Base-by-base conservation (phyloP, 352 stramenopile genomes). In the Globisporangium takayamanum region DNA sequence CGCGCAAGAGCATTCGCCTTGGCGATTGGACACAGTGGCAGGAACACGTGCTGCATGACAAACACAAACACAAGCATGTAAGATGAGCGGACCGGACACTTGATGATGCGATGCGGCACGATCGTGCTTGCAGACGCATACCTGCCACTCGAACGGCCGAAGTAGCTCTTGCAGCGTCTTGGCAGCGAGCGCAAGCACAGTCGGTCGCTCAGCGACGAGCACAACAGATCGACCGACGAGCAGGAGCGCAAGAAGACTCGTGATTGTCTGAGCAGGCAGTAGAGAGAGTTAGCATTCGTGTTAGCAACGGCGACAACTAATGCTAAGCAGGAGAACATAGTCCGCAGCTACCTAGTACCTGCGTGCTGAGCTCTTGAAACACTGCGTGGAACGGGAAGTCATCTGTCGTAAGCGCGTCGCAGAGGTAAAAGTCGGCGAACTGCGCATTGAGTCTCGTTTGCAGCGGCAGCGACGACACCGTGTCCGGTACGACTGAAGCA, bases 61-160 rank as follows among this genome's bases (percentile, higher is more conserved):
- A 7, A 2, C 14, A 37, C 14, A 53, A 26, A 54, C 22, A 49
- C 33, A 36, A 25, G 14, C 37, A 15, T 16, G 15, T 44, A 0
- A 15, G 11, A 44, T 44, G 37, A 44, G 37, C 37, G 8, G 11
- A 15, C 18, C 36, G 36, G 8, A 42, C 8, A 42, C 14, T 42
- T 14, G 36, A 44, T 10, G 3, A 33, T 3, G 28, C 28, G 10
- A n/a, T 16, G 11, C 15, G 37, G 18, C 10, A 41, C 5, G 39
- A 5, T 1, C 18, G 30, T 11, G 8, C 6, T 0, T 30, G 18
- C 3, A 52, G 26, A 52, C 52, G 33, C 62, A 1, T 39, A 89
- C 80, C 63, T 53, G 60, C 78, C 73, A 89, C 37, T 86, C 59
- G 52, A 92, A 84, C 10, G 82, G 82, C 5, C 56, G 66, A 1